These are phyloP conservation scores for Metschnikowia lunata DNA, from an alignment of 805 yeast genomes.

Conservation along the genomic window DNA sequence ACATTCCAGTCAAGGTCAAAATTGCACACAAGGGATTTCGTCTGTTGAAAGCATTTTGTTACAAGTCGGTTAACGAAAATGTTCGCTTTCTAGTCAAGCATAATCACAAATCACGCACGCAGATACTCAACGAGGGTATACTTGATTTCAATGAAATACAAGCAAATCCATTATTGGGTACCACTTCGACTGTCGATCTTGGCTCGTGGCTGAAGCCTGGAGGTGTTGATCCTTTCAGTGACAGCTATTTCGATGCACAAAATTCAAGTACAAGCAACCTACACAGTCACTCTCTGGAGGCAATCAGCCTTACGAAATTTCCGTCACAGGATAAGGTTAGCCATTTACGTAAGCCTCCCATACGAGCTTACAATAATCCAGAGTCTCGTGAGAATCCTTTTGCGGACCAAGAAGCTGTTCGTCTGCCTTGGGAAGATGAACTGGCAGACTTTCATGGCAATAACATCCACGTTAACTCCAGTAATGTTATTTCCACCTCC, in stretches of 20 bases:
- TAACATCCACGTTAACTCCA: no score
- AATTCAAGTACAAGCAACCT: neutral
- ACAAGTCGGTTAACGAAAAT: conserved; percentile 52
- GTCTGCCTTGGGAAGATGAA: no score
- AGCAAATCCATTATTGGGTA: conserved; percentile 25
- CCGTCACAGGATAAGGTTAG: no score
- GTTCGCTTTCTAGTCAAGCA: conserved; percentile 49
- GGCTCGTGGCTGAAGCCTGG: conserved; percentile 1
- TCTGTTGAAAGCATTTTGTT: conserved; percentile 58
- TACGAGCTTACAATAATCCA: no score
- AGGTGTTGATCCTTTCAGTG: neutral
- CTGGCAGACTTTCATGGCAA: no score
- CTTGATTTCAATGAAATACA: conserved; percentile 22
- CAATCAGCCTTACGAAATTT: neutral
- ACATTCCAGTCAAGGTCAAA: conserved; percentile 48
- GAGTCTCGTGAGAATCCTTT: no score
- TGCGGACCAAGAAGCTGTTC: no score
- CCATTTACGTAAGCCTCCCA: no score
- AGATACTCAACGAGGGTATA: conserved; percentile 29
- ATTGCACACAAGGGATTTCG: conserved; percentile 34
- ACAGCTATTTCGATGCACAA: neutral
- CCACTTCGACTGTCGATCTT: conserved; percentile 13
- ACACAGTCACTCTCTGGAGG: neutral
- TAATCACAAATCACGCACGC: conserved; percentile 34
- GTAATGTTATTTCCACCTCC: no score